Evolutionary conservation across 306 rosid species (phyloP), one percentile per base, ranked within the genome.

Genomic region (Lathyrus tuberosus): DNA sequence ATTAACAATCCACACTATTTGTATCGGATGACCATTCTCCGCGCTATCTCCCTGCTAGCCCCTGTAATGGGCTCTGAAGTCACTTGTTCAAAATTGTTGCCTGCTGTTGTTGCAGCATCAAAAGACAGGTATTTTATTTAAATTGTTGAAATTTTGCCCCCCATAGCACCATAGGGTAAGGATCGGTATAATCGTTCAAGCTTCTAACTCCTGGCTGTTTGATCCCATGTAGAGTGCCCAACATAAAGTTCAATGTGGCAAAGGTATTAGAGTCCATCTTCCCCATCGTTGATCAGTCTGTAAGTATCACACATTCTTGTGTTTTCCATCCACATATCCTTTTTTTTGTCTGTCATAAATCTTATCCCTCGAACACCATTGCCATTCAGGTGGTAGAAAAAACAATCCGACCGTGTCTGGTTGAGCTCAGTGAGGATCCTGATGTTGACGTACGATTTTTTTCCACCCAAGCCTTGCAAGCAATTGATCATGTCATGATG

Each of bases 21-120:
- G 90, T 90, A 94, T 80, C 92, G 98, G 46, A 94, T 90, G 98
- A 94, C 98, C 67, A 82, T 94, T 77, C 91, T 94, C 9, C 86
- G 82, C 51, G 92, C 97, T 67, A 76, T 90, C 67, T 85, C 96
- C 47, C 88, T 94, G 30, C 98, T 94, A 75, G 97, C 97, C 56
- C 92, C 98, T 15, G 97, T 94, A 24, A 76, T 94, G 96, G 96
- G 96, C 13, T 33, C 97, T 47, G 98, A 94, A 76, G 85, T 94
- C 72, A 90, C 97, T 49, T 85, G 92, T 79, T 85, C 95, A 13
- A 88, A 85, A 54, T 81, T 94, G 44, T 78, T 94, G 69, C 97
- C 98, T 1, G 92, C 83, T 48, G 90, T 88, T 49, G 61, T 84
- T 78, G 65, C 80, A 69, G 83, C 96, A 18, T 80, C 97, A 44